phyloP scores from a whole-genome alignment of 257 asterid genomes.

The Solanum chilense region DNA sequence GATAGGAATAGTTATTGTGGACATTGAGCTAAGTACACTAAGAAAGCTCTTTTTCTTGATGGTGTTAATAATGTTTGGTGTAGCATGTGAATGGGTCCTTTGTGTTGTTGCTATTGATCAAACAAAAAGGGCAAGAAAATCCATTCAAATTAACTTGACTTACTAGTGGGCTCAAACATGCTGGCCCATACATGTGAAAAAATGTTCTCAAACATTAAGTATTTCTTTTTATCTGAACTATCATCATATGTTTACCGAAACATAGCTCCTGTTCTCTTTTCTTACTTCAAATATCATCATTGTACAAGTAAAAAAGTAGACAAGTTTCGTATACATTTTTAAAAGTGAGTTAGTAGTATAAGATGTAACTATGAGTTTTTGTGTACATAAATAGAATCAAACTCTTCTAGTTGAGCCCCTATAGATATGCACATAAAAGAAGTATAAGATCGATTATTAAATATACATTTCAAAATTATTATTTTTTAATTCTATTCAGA shows the following conservation, averaged over 20 bases:
- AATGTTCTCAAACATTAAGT: background rate
- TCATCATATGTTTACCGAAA: background rate
- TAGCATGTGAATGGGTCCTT: conserved; percentile 25
- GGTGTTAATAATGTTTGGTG: background rate
- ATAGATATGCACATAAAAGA: background rate
- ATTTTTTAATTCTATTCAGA: background rate
- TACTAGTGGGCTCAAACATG: conserved; percentile 17
- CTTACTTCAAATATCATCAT: too few species aligned
- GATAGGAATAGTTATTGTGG: background rate
- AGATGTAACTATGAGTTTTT: background rate
- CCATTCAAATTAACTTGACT: background rate
- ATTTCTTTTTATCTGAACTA: background rate
- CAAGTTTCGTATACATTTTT: too few species aligned
- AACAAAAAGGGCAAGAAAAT: background rate
- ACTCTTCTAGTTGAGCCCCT: background rate
- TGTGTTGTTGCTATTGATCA: background rate
- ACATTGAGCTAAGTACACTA: background rate
- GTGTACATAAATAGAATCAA: background rate
- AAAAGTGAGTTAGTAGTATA: too few species aligned
- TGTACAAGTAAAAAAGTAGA: too few species aligned
- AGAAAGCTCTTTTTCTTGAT: background rate
- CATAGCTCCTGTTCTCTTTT: too few species aligned
- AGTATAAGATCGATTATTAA: background rate
- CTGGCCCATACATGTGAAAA: conserved; percentile 10
- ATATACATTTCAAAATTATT: background rate